A percentile compares a stretch with the other conserved stretches of the same genome.
Conservation (phyloP, 2,329 filamentous ascomycete species). For the Botrytis paeoniae region DNA sequence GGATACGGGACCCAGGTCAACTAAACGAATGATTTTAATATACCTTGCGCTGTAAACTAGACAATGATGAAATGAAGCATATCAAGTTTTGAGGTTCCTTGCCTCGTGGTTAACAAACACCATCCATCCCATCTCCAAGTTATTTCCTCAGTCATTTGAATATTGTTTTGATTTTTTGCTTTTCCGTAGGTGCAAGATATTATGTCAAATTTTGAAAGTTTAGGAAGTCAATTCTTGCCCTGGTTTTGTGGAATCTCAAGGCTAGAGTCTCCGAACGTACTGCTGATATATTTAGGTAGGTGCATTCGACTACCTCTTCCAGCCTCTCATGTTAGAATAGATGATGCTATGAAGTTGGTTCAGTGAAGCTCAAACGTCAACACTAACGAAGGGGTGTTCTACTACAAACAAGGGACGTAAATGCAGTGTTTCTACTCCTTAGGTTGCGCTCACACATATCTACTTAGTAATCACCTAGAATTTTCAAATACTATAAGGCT, state of each 20-base stretch:
- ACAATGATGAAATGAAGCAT: conserved; percentile 32
- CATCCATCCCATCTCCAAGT: not conserved
- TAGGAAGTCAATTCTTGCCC: not conserved
- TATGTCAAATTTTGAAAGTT: not conserved
- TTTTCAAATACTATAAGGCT: not conserved
- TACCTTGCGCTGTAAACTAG: conserved; percentile 34
- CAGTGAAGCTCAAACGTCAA: not conserved
- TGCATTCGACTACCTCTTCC: not conserved
- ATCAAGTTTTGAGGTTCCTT: conserved; percentile 7
- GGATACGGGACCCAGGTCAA: conserved; percentile 85
- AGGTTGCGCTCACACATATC: not conserved
- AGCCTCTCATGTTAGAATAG: not conserved
- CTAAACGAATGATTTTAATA: conserved; percentile 34
- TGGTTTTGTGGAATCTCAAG: not conserved
- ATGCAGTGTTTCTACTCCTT: not conserved
- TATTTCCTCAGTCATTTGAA: not conserved
- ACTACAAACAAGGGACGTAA: not conserved
- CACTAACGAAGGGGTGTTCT: not conserved
- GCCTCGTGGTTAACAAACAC: not conserved
- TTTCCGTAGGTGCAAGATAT: not conserved
- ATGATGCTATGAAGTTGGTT: not conserved
- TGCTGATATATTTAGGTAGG: not conserved
- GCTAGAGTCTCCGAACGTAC: not conserved
- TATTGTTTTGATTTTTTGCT: not conserved
- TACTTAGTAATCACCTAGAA: not conserved